Conservation (phyloP, 768 basidiomycete genomes). For the Mycena vitilis region DNA sequence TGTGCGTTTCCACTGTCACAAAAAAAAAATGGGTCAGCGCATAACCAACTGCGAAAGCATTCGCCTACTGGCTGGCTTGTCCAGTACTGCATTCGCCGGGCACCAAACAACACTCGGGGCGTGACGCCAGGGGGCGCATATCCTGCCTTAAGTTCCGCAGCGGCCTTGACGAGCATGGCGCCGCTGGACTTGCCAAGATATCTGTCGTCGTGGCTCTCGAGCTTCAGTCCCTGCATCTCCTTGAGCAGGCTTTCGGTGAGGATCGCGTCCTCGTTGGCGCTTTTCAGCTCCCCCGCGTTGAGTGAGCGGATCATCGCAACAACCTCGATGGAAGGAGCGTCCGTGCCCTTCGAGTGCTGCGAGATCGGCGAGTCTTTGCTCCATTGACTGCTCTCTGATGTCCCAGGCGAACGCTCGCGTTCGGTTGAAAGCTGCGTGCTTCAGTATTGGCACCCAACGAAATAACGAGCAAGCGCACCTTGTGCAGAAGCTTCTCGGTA, state of each 20-base stretch:
- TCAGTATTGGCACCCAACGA: neutral
- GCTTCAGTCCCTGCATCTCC: neutral
- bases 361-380: conserved; percentile 14
- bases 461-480: neutral
- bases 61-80: conserved; percentile 40
- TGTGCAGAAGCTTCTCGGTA: conserved; percentile 16
- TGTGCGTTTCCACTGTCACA: neutral
- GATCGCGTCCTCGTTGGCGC: neutral
- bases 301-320: conserved; percentile 16
- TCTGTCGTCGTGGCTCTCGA: conserved; percentile 29
- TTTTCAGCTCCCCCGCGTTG: neutral
- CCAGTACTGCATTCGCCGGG: conserved; percentile 36
- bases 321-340: conserved; percentile 6
- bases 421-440: conserved; percentile 5
- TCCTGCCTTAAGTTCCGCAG: conserved; percentile 69
- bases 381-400: conserved; percentile 4
- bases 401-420: neutral
- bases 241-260: neutral
- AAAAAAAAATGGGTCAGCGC: neutral
- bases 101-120: conserved; percentile 20
- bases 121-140: conserved; percentile 40
- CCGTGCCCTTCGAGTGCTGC: neutral
- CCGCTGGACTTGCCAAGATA: conserved; percentile 72
- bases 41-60: neutral
- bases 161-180: conserved; percentile 64